Conservation (phyloP, 2,329 filamentous ascomycete species). For the Helotiales sp. region DNA sequence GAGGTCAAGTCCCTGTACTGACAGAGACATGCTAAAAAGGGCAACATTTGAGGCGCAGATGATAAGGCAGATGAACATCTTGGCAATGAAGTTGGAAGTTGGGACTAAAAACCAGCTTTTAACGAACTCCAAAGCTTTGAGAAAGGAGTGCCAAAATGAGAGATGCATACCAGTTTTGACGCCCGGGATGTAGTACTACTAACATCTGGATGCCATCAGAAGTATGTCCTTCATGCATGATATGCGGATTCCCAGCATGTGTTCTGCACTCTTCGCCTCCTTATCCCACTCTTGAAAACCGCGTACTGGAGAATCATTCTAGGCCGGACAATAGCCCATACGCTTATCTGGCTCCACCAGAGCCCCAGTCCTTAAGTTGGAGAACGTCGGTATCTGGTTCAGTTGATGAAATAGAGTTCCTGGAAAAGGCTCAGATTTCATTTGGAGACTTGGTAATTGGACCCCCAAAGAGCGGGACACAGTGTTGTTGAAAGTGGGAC, state of each 20-base stretch:
- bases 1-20: background rate
- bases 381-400: background rate
- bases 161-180: background rate
- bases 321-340: background rate
- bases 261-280: background rate
- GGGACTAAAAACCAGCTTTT: background rate
- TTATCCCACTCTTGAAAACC: background rate
- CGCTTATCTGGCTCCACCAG: background rate
- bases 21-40: background rate
- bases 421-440: background rate
- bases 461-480: background rate
- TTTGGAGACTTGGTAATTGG: too few species aligned
- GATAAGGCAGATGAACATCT: background rate
- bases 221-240: background rate
- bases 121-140: background rate
- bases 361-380: background rate
- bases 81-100: background rate
- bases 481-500: background rate
- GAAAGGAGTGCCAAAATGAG: background rate
- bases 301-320: background rate
- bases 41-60: background rate
- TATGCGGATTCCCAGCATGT: background rate
- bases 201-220: background rate
- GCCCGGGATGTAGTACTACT: too few species aligned
- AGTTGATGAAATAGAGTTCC: background rate